Evolutionary conservation across 306 rosid species (phyloP), one percentile per base, ranked within the genome.

Genomic region (Lathyrus sativus): DNA sequence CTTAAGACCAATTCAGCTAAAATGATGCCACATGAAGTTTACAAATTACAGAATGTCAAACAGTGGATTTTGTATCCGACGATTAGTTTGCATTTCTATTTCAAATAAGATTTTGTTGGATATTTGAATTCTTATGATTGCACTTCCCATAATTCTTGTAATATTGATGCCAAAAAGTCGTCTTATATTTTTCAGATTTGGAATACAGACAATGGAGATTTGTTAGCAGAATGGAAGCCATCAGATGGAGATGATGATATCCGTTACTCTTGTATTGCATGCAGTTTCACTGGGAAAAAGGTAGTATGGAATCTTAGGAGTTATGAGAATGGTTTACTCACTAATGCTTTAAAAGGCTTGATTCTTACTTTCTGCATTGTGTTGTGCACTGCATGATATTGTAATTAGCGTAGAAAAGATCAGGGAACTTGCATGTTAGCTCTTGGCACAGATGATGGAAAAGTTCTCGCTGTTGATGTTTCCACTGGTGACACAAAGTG

Each of bases 341-440:
- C 9, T 44, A 11, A 1, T 59, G 51, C 1, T 33, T 37, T 77
- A 44, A n/a, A 42, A 65, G 61, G 61, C 70, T 43, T 3, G 37
- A 44, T 66, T 51, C 72, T 51, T 51, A n/a, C 56, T 3, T 33
- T 70, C 24, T 19, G 9, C 19, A 28, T 13, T 70, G 18, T 67
- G 69, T 62, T 38, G 15, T 72, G 71, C 54, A 43, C 39, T 67
- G 22, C 2, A 7, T 7, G 1, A n/a, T 67, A 67, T 62, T 76
- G 56, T 80, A 46, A 76, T 74, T 79, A 85, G 90, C 85, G 72
- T 72, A 81, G 69, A 35, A 84, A 84, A 70, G 81, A 65, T 61
- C 74, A 45, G 24, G 79, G 83, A 67, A 77, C 74, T 72, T 80
- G 73, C 65, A 67, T 85, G 56, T 55, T 85, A 49, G 87, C 80